Conservation (phyloP, 2,329 filamentous ascomycete species). For the Hirsutella minnesotensis region DNA sequence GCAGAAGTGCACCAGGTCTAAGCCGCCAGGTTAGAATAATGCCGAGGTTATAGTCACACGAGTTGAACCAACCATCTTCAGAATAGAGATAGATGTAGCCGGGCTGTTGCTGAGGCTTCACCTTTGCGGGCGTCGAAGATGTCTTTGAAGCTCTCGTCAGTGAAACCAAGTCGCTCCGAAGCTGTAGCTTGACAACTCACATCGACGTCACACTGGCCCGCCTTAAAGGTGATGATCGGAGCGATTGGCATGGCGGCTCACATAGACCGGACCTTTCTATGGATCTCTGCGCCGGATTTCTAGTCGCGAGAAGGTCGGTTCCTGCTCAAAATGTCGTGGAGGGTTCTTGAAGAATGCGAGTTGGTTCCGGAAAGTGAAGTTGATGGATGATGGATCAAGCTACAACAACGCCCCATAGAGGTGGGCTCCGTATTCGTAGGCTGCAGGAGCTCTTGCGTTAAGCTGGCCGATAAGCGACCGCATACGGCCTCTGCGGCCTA, state of each 20-base stretch:
- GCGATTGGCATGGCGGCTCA: conserved; percentile 57
- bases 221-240: conserved; percentile 93
- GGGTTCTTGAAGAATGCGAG: background rate
- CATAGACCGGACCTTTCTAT: conserved; percentile 1
- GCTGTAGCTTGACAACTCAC: conserved; percentile 36
- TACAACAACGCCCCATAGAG: background rate
- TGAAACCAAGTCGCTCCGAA: conserved; percentile 13
- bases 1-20: conserved; percentile 90
- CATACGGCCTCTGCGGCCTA: too few relatives aligned
- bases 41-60: background rate
- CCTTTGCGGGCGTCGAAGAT: conserved; percentile 51
- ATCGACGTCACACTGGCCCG: conserved; percentile 75
- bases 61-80: conserved; percentile 58
- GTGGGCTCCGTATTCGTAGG: background rate
- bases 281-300: background rate
- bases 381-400: background rate
- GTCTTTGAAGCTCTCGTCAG: conserved; percentile 11
- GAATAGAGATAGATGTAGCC: conserved; percentile 89
- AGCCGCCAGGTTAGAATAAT: background rate
- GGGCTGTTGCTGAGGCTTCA: conserved; percentile 58
- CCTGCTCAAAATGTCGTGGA: background rate
- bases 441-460: too few relatives aligned
- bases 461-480: too few relatives aligned
- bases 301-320: background rate
- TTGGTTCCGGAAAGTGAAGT: background rate